These are phyloP conservation scores for Ceratocystis ficicola DNA, from an alignment of 2,329 filamentous ascomycete genomes.

Conservation along the genomic window DNA sequence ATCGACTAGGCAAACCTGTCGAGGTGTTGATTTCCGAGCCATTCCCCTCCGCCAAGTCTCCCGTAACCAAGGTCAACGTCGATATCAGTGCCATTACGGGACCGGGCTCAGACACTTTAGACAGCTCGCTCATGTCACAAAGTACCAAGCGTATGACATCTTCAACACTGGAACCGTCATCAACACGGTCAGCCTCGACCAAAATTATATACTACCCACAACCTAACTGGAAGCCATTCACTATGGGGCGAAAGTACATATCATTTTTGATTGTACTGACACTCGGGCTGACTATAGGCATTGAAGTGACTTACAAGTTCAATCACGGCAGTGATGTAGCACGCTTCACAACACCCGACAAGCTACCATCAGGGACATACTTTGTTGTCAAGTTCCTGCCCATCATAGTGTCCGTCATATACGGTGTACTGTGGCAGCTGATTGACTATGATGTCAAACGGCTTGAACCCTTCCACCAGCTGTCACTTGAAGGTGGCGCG, in stretches of 20 bases:
- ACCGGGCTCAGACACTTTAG: slow-evolving; percentile 25
- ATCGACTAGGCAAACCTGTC: slow-evolving; percentile 47
- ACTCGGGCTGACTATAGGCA: slow-evolving; percentile 37
- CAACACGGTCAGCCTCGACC: slow-evolving; percentile 23
- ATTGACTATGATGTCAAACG: slow-evolving; percentile 54
- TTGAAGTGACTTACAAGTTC: slow-evolving; percentile 41
- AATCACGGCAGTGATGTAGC: background rate
- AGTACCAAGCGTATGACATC: background rate
- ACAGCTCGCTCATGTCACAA: background rate
- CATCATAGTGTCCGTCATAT: slow-evolving; percentile 48
- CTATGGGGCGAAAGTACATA: slow-evolving; percentile 52
- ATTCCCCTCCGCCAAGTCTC: background rate
- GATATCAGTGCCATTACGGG: slow-evolving; percentile 43
- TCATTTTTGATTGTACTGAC: slow-evolving; percentile 42
- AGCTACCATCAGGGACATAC: slow-evolving; percentile 42
- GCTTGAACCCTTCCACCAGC: slow-evolving; percentile 54
- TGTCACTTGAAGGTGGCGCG: slow-evolving; percentile 48
- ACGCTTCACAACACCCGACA: slow-evolving; percentile 40
- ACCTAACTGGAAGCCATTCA: slow-evolving; percentile 54
- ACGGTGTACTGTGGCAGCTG: slow-evolving; percentile 54
- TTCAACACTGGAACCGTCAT: background rate
- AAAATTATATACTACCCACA: slow-evolving; percentile 42
- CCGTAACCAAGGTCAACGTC: slow-evolving; percentile 28
- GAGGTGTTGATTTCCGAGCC: slow-evolving; percentile 43
- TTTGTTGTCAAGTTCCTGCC: slow-evolving; percentile 53